A percentile compares a stretch with the other conserved stretches of the same genome.
Conservation (phyloP, 305 asterid species). For the Stenogyne calaminthoides region DNA sequence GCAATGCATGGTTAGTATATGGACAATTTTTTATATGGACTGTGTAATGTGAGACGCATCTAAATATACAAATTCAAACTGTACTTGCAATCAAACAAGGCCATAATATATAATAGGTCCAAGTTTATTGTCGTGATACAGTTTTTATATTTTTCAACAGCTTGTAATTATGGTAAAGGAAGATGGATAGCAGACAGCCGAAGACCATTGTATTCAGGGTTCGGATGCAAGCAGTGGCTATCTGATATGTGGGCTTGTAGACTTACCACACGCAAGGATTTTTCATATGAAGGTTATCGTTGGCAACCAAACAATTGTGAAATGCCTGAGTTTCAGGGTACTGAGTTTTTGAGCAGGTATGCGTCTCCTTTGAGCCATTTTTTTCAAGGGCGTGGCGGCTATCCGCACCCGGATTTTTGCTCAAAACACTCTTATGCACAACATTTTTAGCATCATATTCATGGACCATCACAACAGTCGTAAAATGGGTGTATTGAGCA, state of each 20-base stretch:
- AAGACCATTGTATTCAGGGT: slow-evolving; percentile 72
- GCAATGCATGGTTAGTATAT: no score
- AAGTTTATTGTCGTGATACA: slow-evolving; percentile 10
- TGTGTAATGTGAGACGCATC: no score
- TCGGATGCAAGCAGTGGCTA: slow-evolving; percentile 80
- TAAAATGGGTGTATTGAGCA: no score
- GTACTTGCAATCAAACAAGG: no score
- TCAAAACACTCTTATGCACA: no score
- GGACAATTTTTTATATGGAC: no score
- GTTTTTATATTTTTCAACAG: slow-evolving; percentile 37
- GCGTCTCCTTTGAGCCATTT: slow-evolving; percentile 14
- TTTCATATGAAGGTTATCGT: slow-evolving; percentile 75
- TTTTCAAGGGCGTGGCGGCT: no score
- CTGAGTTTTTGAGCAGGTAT: slow-evolving; percentile 64
- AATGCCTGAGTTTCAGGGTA: slow-evolving; percentile 59
- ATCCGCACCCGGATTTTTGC: no score
- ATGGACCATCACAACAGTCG: no score
- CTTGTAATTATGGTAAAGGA: slow-evolving; percentile 82
- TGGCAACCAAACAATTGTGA: slow-evolving; percentile 80
- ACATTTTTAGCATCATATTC: no score
- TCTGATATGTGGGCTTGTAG: slow-evolving; percentile 93
- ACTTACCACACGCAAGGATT: slow-evolving; percentile 75
- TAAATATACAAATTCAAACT: no score
- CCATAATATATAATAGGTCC: background rate
- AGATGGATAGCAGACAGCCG: slow-evolving; percentile 73